Evolutionary conservation across 2,329 filamentous ascomycete genomes (phyloP), one percentile per base, ranked within the genome.

Genomic region (Sporothrix curviconia): DNA sequence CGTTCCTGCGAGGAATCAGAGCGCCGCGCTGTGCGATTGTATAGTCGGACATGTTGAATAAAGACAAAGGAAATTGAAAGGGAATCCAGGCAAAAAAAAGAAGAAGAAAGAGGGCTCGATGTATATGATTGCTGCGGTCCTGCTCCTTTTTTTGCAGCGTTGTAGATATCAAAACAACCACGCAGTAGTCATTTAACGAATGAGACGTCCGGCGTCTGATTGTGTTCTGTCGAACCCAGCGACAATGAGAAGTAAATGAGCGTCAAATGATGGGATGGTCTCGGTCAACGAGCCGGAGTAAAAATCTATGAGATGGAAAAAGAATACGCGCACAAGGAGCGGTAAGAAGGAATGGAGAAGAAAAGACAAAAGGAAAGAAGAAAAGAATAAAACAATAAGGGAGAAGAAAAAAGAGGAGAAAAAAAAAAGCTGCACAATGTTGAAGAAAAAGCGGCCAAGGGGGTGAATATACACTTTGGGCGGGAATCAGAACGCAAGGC

Each of bases 1-100:
- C 79, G 80, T 70, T 69, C 81, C 78, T 74, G 80, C 81, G 76
- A 72, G 78, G 73, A 62, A 77, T 77, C 62, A 71, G 72, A 67
- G 77, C 71, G 56, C 61, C 58, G 66, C 71, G 72, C 65, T 76
- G 78, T 62, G 66, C 70, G 57, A 68, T 66, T 42, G 74, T 71
- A 60, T 76, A 64, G 61, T 78, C 76, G 55, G 79, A 69, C 79
- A 82, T 82, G 61, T 67, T 76, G 66, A 69, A 24, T 4, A 70
- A 62, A 65, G 67, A 53, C 28, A 19, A 39, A 30, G 19, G 19
- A 52, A 53, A 44, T 39, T 5, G 12, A 49, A 40, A 30, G 17
- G 28, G 11, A 34, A 32, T 25, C 4, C 32, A 39, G 42, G 34
- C 63, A 60, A 59, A 7, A 42, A 47, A 52, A 53, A 43, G 11